These are phyloP conservation scores for Pseudocercospora crystallina DNA, from an alignment of 2,329 filamentous ascomycete genomes.

Conservation along the genomic window DNA sequence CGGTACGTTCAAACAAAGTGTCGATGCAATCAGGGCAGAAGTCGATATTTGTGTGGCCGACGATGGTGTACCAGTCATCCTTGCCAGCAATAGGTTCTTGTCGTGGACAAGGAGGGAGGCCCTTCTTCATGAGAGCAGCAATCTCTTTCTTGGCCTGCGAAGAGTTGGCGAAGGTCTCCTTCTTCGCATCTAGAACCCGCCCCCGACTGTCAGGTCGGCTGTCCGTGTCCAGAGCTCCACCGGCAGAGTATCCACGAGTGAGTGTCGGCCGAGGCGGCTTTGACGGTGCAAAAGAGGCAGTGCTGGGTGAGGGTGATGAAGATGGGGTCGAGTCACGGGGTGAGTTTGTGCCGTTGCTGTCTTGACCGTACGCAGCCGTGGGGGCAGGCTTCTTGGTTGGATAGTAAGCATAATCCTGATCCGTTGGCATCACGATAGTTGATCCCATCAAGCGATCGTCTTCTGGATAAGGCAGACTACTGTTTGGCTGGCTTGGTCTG, in stretches of 20 bases:
- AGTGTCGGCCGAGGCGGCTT: conserved; percentile 8
- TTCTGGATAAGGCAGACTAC: conserved; percentile 46
- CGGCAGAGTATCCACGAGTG: conserved; percentile 13
- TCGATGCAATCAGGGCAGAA: conserved; percentile 81
- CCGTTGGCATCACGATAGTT: conserved; percentile 43
- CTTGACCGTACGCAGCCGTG: conserved; percentile 1
- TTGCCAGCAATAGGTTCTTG: conserved; percentile 61
- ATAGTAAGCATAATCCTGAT: conserved; percentile 42
- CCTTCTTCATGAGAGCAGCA: conserved; percentile 40
- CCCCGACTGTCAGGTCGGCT: conserved; percentile 7
- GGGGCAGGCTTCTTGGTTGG: conserved; percentile 18
- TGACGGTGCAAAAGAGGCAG: conserved; percentile 5
- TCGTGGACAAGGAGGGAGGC: conserved; percentile 68
- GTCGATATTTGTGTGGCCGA: conserved; percentile 68
- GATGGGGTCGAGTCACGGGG: conserved; percentile 4
- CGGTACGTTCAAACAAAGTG: conserved; percentile 65
- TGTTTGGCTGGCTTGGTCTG: conserved; percentile 34
- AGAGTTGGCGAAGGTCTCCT: conserved; percentile 24
- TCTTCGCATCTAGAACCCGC: conserved; percentile 14
- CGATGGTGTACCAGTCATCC: conserved; percentile 79
- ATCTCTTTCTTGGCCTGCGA: conserved; percentile 46
- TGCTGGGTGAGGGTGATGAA: conserved; percentile 6
- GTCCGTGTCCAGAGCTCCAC: conserved; percentile 1
- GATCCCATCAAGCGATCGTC: conserved; percentile 37
- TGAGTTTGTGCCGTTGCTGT: neutral